Evolutionary conservation across 2,329 filamentous ascomycete species (phyloP), one percentile per base, ranked within the genome.

Genomic region (Fusarium verticillioides): DNA sequence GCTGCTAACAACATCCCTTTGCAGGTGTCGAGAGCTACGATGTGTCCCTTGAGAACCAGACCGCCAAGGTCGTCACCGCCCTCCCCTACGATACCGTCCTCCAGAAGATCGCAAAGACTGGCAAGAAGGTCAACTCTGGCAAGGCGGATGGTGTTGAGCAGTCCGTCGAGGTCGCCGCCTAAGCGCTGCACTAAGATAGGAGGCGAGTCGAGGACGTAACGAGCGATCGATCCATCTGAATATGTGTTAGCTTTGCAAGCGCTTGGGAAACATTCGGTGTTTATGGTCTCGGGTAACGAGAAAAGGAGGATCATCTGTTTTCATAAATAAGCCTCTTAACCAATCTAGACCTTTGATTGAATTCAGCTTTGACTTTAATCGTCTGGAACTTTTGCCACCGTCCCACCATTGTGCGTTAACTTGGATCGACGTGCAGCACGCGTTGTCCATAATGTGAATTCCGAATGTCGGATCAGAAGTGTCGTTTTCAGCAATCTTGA

Each of bases 31-130:
- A 96, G 82, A 91, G 90, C 78, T 96, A 92, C 90, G 91, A 95
- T 62, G 94, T 98, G 74, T 94, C 91, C 63, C 94, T 98, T 80
- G 94, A 97, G 73, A 91, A 87, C 75, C 95, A 98, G 83, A 94
- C 89, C 71, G 96, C 94, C 74, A 91, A 91, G 75, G 89, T 98
- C 76, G 86, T 92, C 76, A 90, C 95, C 73, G 86, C 84, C 62
- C 87, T 97, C 72, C 86, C 89, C 66, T 97, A 96, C 86, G 90
- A 94, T 75, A 94, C 90, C 54, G 94, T 97, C 66, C 90, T 97
- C 69, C 88, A 89, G 81, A 97, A 94, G 82, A 97, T 98, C 83
- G 91, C 93, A 88, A 97, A 97, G 91, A 97, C 95, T 18, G 95
- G 95, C 79, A 98, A 98, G 90, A 93, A 92, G 80, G 91, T 98